phyloP scores from a whole-genome alignment of 164 flowering plant genomes.

The Vitis rotundifolia region DNA sequence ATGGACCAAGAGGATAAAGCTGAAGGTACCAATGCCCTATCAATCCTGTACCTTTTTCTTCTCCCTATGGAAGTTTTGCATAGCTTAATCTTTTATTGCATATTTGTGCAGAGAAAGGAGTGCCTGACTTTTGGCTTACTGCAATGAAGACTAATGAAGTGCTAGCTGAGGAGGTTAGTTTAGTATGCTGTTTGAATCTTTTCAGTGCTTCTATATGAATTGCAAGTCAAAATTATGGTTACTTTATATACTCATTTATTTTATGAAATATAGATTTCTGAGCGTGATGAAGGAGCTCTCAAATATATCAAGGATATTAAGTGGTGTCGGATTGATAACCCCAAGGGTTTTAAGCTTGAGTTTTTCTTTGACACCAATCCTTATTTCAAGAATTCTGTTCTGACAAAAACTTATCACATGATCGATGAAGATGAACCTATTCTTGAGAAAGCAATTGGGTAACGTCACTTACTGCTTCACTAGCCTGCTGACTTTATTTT shows the following conservation, averaged over 20 bases:
- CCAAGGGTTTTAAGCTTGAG: constrained; percentile 95
- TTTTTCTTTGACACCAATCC: constrained; percentile 86
- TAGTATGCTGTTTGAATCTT: neutral
- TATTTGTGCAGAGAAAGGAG: constrained; percentile 67
- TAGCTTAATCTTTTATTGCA: neutral
- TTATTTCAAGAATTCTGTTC: constrained; percentile 70
- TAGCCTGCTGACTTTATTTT: neutral
- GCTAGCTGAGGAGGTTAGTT: constrained; percentile 66
- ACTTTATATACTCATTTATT: neutral
- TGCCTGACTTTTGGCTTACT: constrained; percentile 86
- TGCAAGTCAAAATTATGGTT: neutral
- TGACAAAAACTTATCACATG: constrained; percentile 90
- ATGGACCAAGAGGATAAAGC: constrained; percentile 38
- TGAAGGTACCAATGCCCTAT: constrained; percentile 34
- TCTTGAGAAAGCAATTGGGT: constrained; percentile 93
- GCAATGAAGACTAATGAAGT: constrained; percentile 88
- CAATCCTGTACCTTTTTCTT: neutral
- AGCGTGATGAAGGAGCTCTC: constrained; percentile 91
- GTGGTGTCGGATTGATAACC: constrained; percentile 73
- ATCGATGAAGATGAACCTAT: constrained; percentile 93
- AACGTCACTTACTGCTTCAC: constrained; percentile 1
- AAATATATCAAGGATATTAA: constrained; percentile 85
- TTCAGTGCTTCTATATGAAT: neutral
- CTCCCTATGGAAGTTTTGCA: neutral
- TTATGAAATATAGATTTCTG: constrained; percentile 51